These are phyloP conservation scores for Chlorella sorokiniana DNA, from an alignment of 139 green algal species.

Conservation along the genomic window DNA sequence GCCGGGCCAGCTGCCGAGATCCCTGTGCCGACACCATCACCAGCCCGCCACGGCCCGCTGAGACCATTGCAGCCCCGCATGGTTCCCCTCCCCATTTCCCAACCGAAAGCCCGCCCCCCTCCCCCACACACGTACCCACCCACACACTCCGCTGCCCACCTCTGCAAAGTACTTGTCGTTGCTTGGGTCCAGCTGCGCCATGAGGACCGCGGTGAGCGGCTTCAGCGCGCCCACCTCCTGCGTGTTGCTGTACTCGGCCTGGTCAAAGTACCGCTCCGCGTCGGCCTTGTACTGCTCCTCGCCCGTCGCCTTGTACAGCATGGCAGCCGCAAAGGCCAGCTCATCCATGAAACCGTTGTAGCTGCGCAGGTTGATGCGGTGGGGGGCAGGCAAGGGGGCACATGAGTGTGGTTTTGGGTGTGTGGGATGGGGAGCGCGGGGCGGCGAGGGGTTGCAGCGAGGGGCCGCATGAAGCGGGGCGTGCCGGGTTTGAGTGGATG, in stretches of 20 bases:
- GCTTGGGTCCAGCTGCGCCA: constrained; percentile 29
- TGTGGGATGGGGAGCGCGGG: too few relatives aligned
- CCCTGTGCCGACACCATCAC: too few relatives aligned
- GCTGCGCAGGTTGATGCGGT: not conserved
- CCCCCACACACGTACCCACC: too few relatives aligned
- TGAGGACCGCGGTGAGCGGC: constrained; percentile 6
- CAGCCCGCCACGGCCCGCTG: too few relatives aligned
- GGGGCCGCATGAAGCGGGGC: too few relatives aligned
- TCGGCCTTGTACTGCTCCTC: constrained; percentile 17
- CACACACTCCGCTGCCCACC: too few relatives aligned
- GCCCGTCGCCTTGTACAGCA: constrained; percentile 35
- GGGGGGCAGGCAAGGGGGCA: not conserved
- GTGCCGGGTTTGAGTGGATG: too few relatives aligned
- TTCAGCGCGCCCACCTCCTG: constrained; percentile 18
- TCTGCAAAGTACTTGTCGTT: constrained; percentile 8
- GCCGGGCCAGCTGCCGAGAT: too few relatives aligned
- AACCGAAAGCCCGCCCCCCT: too few relatives aligned
- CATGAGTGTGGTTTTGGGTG: not conserved
- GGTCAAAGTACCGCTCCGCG: not conserved
- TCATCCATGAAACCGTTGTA: constrained; percentile 41
- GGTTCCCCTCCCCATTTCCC: too few relatives aligned
- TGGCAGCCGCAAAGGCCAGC: constrained; percentile 43
- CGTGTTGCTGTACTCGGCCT: not conserved
- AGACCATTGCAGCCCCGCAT: too few relatives aligned
- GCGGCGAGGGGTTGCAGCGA: too few relatives aligned